phyloP scores from a whole-genome alignment of 805 yeast species.

The Metschnikowia sp. region DNA sequence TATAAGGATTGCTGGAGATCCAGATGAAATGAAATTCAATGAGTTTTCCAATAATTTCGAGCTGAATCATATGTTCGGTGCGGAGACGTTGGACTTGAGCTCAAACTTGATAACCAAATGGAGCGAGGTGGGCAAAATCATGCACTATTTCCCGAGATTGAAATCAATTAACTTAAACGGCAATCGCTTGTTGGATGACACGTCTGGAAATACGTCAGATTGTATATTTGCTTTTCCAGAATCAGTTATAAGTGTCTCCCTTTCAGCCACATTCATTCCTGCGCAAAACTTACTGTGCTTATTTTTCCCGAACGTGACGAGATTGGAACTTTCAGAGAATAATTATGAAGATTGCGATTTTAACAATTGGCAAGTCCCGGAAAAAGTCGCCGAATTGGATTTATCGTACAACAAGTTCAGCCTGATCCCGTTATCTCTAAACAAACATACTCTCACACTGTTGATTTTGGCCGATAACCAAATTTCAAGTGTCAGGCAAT shows the following conservation, averaged over 20 bases:
- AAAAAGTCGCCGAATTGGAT: slow-evolving; percentile 14
- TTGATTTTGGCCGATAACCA: slow-evolving; percentile 7
- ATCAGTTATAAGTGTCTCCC: slow-evolving; percentile 12
- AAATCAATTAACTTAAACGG: slow-evolving; percentile 51
- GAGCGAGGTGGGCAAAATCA: slow-evolving; percentile 33
- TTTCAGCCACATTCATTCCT: slow-evolving; percentile 25
- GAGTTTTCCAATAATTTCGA: background rate
- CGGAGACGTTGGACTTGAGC: slow-evolving; percentile 13
- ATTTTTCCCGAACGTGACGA: slow-evolving; percentile 37
- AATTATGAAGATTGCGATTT: slow-evolving; percentile 20
- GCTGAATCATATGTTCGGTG: background rate
- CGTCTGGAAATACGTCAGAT: background rate
- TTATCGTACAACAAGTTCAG: slow-evolving; percentile 42
- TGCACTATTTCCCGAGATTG: slow-evolving; percentile 36
- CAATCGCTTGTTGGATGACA: slow-evolving; percentile 34
- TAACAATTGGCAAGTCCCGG: slow-evolving; percentile 5
- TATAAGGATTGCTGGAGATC: slow-evolving; percentile 21
- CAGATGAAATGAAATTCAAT: background rate
- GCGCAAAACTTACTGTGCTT: slow-evolving; percentile 13
- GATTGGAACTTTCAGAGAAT: slow-evolving; percentile 35
- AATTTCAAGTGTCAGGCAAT: background rate
- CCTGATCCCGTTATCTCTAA: slow-evolving; percentile 3
- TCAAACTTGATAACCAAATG: slow-evolving; percentile 13
- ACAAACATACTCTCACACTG: background rate
- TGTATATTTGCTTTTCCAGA: slow-evolving; percentile 1